A percentile compares a stretch with the other conserved stretches of the same genome.
phyloP scores from a whole-genome alignment of 352 stramenopile genomes.

The Phytophthora cactorum region DNA sequence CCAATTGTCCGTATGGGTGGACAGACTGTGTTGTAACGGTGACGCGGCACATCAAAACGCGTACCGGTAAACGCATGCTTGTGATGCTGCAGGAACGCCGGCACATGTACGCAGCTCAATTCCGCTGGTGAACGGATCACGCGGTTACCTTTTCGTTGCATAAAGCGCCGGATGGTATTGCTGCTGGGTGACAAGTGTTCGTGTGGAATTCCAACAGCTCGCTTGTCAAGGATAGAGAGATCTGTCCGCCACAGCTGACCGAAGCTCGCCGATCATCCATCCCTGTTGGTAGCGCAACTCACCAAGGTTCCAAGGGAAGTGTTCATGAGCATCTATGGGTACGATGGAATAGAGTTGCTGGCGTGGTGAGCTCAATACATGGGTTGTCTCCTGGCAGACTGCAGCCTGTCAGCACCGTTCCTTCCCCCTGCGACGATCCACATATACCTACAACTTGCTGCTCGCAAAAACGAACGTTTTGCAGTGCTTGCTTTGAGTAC shows the following conservation, averaged over 20 bases:
- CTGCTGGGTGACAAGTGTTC: slow-evolving; percentile 23
- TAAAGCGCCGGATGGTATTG: slow-evolving; percentile 22
- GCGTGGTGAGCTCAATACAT: slow-evolving; percentile 8
- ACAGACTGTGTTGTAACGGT: not conserved
- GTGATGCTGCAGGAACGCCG: not conserved
- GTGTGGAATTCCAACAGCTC: slow-evolving; percentile 3
- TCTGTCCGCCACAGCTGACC: not conserved
- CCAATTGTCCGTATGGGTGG: slow-evolving; percentile 2
- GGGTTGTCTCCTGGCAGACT: not conserved
- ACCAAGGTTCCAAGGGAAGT: not conserved
- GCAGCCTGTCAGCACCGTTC: no score
- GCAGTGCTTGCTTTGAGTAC: no score
- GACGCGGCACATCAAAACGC: not conserved
- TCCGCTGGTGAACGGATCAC: slow-evolving; percentile 8
- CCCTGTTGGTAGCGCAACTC: not conserved
- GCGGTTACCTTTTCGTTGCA: not conserved
- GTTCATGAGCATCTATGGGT: not conserved
- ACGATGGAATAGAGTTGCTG: slow-evolving; percentile 12
- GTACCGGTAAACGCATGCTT: not conserved
- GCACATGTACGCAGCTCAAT: slow-evolving; percentile 1
- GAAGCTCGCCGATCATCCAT: slow-evolving; percentile 2
- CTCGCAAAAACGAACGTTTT: slow-evolving; percentile 3
- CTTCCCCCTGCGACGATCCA: no score
- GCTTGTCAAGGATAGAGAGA: slow-evolving; percentile 4
- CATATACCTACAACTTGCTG: not conserved